Conservation (phyloP, 108 stramenopile species). For the Schizochytrium sp. region DNA sequence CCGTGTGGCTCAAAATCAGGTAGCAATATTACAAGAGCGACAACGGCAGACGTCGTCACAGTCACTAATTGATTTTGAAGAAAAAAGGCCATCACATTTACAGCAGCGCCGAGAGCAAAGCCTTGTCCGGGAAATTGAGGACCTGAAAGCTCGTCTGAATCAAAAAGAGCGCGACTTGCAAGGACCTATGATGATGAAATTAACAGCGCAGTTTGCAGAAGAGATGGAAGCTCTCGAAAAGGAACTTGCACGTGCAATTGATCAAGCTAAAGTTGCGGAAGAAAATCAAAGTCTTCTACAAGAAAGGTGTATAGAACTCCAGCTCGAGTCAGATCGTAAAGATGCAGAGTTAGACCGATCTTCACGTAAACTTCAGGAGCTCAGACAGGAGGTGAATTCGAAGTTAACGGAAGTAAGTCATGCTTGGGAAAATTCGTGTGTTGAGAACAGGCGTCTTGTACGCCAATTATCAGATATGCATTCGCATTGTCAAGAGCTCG, state of each 20-base stretch:
- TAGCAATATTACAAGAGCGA: no score
- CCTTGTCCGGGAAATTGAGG: not conserved
- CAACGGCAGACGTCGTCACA: no score
- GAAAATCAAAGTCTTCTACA: not conserved
- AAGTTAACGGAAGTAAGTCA: not conserved
- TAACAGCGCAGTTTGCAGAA: not conserved
- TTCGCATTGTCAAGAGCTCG: not conserved
- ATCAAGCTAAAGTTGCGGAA: not conserved
- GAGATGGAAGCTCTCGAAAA: not conserved
- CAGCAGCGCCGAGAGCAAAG: not conserved
- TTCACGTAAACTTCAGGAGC: not conserved
- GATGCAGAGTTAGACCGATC: not conserved
- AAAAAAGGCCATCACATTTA: not conserved
- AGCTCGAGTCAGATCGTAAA: conserved; percentile 1
- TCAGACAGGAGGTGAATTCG: not conserved
- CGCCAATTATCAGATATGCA: not conserved
- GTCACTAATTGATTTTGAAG: not conserved
- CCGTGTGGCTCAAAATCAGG: no score
- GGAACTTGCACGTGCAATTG: not conserved
- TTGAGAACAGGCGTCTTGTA: not conserved
- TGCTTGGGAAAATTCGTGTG: not conserved
- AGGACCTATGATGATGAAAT: no score
- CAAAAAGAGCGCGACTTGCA: not conserved
- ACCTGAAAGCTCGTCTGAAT: not conserved
- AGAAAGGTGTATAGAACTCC: not conserved